phyloP scores from a whole-genome alignment of 768 basidiomycete genomes.

The Agrocybe praecox region DNA sequence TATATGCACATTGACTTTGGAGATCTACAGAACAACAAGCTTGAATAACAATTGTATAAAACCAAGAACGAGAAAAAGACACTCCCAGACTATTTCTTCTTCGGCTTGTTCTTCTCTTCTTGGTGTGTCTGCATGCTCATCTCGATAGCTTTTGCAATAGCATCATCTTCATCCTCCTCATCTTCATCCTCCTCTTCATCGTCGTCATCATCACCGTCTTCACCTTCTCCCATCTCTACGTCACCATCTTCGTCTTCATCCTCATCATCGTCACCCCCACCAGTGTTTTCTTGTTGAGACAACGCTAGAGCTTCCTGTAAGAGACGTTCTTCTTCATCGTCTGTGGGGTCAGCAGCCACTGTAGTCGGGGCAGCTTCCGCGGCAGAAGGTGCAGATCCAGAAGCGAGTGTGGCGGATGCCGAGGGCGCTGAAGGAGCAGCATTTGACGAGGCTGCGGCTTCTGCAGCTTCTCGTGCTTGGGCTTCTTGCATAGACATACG shows the following conservation, averaged over 20 bases:
- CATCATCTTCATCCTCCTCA: conserved; percentile 78
- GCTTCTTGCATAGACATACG: conserved; percentile 98
- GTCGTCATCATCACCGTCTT: conserved; percentile 56
- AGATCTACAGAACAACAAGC: neutral
- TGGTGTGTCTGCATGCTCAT: conserved; percentile 86
- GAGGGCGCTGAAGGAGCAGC: conserved; percentile 30
- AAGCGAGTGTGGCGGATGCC: conserved; percentile 35
- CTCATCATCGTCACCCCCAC: conserved; percentile 76
- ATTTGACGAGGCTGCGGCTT: conserved; percentile 43
- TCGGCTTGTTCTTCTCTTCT: conserved; percentile 45
- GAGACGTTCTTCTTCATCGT: conserved; percentile 79
- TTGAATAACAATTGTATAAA: neutral
- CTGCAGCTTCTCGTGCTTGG: conserved; percentile 70
- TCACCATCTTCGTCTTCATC: conserved; percentile 80
- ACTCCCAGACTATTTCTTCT: conserved; percentile 26
- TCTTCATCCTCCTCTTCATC: conserved; percentile 67
- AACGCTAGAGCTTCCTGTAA: conserved; percentile 78
- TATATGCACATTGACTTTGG: neutral
- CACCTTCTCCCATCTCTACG: conserved; percentile 55
- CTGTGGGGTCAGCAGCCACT: conserved; percentile 46
- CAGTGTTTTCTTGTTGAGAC: conserved; percentile 78
- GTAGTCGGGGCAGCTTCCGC: conserved; percentile 22
- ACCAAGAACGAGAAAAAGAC: neutral
- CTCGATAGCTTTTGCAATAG: conserved; percentile 86
- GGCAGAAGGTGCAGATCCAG: conserved; percentile 33